A percentile compares a stretch with the other conserved stretches of the same genome.
These are phyloP conservation scores for Durio zibethinus DNA, from an alignment of 345 rosid genomes.

Conservation along the genomic window DNA sequence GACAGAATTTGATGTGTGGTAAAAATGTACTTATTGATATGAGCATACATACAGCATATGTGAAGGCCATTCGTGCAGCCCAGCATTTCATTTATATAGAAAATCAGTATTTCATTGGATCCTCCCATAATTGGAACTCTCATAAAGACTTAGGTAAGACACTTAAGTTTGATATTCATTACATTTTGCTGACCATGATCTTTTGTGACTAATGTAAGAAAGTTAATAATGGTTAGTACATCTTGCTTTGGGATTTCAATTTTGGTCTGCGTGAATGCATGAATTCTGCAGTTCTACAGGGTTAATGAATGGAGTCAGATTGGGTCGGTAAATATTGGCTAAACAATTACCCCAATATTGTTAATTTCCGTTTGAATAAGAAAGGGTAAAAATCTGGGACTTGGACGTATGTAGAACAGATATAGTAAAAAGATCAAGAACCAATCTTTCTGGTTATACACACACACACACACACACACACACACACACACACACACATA, in stretches of 20 bases:
- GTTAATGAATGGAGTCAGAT: background rate
- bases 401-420: background rate
- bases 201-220: background rate
- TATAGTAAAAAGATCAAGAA: background rate
- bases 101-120: conserved; percentile 95
- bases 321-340: background rate
- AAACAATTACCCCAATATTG: background rate
- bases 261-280: conserved; percentile 1
- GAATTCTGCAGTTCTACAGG: background rate
- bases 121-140: conserved; percentile 83
- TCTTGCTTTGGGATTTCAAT: background rate
- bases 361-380: background rate
- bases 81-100: conserved; percentile 95
- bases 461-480: no score
- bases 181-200: background rate
- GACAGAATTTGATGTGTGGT: conserved; percentile 82
- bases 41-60: conserved; percentile 98
- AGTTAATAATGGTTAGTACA: background rate
- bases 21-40: conserved; percentile 94
- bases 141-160: conserved; percentile 66
- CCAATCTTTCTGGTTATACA: background rate
- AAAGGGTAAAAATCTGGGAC: background rate
- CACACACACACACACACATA: no score
- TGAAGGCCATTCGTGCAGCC: conserved; percentile 94
- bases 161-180: background rate